Percentiles rank a stretch among this genome's conserved stretches.
Evolutionary conservation across 192 early-diverging fungal species (phyloP).

Genomic region (Backusella luteola): DNA sequence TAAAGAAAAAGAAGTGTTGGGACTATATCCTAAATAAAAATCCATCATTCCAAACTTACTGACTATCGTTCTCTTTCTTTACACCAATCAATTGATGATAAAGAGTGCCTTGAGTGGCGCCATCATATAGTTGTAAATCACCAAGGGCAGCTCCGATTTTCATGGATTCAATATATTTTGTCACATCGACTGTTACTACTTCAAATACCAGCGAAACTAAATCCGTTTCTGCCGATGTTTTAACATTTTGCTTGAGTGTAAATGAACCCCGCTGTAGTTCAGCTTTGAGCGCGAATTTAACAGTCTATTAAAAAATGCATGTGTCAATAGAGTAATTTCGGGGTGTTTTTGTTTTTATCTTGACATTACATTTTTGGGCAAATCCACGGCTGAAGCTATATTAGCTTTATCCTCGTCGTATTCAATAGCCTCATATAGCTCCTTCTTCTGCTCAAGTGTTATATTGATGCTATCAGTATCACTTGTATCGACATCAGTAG

Average conservation of each 20-base stretch:
- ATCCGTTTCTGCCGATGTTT: constrained; percentile 27
- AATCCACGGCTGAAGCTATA: constrained; percentile 46
- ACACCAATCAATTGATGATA: constrained; percentile 56
- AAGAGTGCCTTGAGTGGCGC: constrained; percentile 54
- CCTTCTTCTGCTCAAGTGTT: constrained; percentile 70
- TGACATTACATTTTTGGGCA: constrained; percentile 60
- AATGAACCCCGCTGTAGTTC: constrained; percentile 77
- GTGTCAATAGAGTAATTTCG: not conserved
- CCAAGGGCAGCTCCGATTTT: constrained; percentile 56
- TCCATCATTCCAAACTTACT: not conserved
- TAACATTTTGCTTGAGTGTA: constrained; percentile 58
- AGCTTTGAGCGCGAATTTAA: constrained; percentile 59
- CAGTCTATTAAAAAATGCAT: constrained; percentile 46
- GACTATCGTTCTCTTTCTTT: constrained; percentile 32
- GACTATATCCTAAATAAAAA: not conserved
- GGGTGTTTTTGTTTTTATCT: not conserved
- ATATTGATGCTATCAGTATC: constrained; percentile 31
- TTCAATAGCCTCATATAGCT: constrained; percentile 83
- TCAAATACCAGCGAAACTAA: constrained; percentile 64
- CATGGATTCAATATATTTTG: constrained; percentile 54
- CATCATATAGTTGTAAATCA: constrained; percentile 62
- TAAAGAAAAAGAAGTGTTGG: too few relatives aligned
- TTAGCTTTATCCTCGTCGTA: constrained; percentile 67
- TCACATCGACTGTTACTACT: constrained; percentile 50
- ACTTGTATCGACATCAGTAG: not conserved